Evolutionary conservation across 225 moss, liverwort and hornwort genomes (phyloP).

Genomic region (Rhytidiadelphus loreus): DNA sequence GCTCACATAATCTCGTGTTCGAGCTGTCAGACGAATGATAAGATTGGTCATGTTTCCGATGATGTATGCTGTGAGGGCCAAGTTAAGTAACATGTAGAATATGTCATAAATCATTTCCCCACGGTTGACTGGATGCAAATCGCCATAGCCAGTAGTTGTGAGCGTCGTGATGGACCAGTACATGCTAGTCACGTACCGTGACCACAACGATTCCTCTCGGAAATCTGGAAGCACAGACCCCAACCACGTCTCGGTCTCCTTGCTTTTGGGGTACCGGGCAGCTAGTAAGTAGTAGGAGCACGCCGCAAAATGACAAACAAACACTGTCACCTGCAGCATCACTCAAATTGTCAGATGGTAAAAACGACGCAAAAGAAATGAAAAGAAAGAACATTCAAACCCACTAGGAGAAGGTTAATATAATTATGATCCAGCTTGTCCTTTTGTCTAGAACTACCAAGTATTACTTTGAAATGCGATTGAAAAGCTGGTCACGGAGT

Average conservation of each 20-base stretch:
- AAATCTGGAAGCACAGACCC: constrained; percentile 48
- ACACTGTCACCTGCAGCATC: constrained; percentile 66
- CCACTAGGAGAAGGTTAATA: background rate
- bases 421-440: background rate
- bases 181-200: constrained; percentile 61
- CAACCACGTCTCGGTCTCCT: constrained; percentile 62
- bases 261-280: constrained; percentile 46
- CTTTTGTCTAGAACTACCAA: background rate
- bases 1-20: constrained; percentile 82
- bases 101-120: constrained; percentile 78
- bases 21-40: constrained; percentile 71
- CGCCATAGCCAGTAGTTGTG: constrained; percentile 92
- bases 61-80: constrained; percentile 80
- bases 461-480: background rate
- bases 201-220: constrained; percentile 28
- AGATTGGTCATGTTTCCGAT: constrained; percentile 99
- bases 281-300: constrained; percentile 76
- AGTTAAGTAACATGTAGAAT: constrained; percentile 77
- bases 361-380: background rate
- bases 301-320: constrained; percentile 68
- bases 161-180: constrained; percentile 80
- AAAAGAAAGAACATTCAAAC: background rate
- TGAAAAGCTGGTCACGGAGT: background rate
- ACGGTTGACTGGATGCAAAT: constrained; percentile 78
- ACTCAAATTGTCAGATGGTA: background rate